These are phyloP conservation scores for Tetradesmus obliquus DNA, from an alignment of 139 green algal species.

Conservation along the genomic window DNA sequence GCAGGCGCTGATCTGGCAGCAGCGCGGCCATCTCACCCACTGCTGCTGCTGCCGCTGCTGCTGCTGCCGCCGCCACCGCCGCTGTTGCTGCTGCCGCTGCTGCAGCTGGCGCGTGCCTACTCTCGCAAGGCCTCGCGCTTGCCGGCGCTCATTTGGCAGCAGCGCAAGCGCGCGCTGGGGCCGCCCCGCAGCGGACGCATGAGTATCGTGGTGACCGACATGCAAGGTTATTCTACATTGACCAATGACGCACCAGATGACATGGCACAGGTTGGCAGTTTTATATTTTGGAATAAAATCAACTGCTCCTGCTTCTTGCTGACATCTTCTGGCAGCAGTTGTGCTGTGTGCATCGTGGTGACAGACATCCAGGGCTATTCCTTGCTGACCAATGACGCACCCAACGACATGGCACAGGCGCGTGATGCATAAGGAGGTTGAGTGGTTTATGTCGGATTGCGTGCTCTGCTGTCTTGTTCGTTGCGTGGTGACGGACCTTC, in stretches of 20 bases:
- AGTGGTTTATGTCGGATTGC: too few species aligned
- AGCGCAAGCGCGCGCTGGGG: constrained; percentile 57
- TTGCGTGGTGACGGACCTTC: too few species aligned
- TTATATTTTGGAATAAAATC: background rate
- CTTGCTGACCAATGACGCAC: constrained; percentile 38
- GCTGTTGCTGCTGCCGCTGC: background rate
- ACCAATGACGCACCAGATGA: constrained; percentile 40
- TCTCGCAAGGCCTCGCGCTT: constrained; percentile 14
- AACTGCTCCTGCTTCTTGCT: too few species aligned
- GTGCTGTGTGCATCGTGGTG: constrained; percentile 59
- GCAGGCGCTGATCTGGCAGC: constrained; percentile 32
- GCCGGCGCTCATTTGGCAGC: constrained; percentile 38
- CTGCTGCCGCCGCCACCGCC: background rate
- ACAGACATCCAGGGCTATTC: constrained; percentile 70
- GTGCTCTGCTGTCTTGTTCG: too few species aligned
- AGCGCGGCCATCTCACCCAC: too few species aligned
- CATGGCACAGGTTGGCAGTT: constrained; percentile 26
- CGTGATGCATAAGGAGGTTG: too few species aligned
- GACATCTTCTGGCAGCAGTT: too few species aligned
- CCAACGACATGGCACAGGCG: constrained; percentile 43
- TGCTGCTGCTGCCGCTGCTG: background rate
- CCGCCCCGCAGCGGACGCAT: constrained; percentile 52
- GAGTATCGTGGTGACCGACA: constrained; percentile 67
- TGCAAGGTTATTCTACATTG: constrained; percentile 63
- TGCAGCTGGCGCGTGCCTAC: constrained; percentile 2